Conservation (phyloP, 2,329 filamentous ascomycete species). For the Talaromyces islandicus region DNA sequence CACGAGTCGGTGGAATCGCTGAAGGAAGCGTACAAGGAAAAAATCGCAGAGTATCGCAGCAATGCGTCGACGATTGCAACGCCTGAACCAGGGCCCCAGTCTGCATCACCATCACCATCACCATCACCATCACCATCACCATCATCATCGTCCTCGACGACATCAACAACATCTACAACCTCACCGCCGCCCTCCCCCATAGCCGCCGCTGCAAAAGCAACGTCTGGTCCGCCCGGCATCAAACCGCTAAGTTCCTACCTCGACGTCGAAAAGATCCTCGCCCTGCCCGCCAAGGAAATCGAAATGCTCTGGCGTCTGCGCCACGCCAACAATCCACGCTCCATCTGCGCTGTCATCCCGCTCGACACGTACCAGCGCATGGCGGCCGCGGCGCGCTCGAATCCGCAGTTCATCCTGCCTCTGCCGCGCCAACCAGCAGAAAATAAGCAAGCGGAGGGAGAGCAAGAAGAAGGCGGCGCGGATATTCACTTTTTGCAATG, state of each 20-base stretch:
- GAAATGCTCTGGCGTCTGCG: slow-evolving; percentile 85
- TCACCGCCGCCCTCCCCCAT: slow-evolving; percentile 18
- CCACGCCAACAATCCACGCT: slow-evolving; percentile 65
- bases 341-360: slow-evolving; percentile 79
- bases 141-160: not conserved
- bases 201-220: slow-evolving; percentile 32
- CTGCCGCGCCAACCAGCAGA: slow-evolving; percentile 50
- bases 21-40: slow-evolving; percentile 76
- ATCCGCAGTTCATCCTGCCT: slow-evolving; percentile 88
- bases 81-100: slow-evolving; percentile 28
- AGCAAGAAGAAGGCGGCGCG: slow-evolving; percentile 49
- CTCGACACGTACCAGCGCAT: slow-evolving; percentile 68
- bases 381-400: slow-evolving; percentile 60
- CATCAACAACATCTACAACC: not conserved
- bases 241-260: slow-evolving; percentile 65
- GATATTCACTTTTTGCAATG: slow-evolving; percentile 97
- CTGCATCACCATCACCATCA: slow-evolving; percentile 9
- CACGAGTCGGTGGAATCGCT: slow-evolving; percentile 55
- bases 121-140: not conserved
- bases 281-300: slow-evolving; percentile 73
- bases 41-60: slow-evolving; percentile 67
- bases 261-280: slow-evolving; percentile 70
- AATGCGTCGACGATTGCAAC: slow-evolving; percentile 54
- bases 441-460: slow-evolving; percentile 15
- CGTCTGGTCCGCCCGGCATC: slow-evolving; percentile 44